Evolutionary conservation across 1,284 basidiomycete species (phyloP), one percentile per base, ranked within the genome.

Genomic region (Abortiporus biennis): DNA sequence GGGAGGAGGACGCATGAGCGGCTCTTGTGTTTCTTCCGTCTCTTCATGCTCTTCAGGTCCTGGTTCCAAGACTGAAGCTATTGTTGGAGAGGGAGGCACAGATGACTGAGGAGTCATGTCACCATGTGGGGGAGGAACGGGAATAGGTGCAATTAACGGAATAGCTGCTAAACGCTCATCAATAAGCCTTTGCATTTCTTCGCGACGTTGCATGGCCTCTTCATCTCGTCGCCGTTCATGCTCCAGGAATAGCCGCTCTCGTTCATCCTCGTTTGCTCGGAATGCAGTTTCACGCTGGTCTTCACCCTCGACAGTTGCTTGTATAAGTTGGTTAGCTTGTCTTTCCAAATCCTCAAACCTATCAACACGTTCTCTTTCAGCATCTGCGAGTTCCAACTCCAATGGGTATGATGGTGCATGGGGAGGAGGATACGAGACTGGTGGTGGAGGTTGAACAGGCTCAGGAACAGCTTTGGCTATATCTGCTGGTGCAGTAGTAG

Each of bases 251-350:
- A 79, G 57, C 4, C 65, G 71, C 16, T 83, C 69, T 13, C 85
- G 67, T 40, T 76, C 77, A 8, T 79, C 76, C 57, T 88, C 85
- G 48, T 75, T 72, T 1, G 65, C 64, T 12, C 73, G 70, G 63
- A 83, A 86, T 27, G 78, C 73, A 3, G 58, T 57, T 46, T 87
- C 83, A 9, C 83, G 72, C 38, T 63, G 65, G 30, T 74, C 68
- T 53, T 88, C 85, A 2, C 72, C 74, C 36, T 76, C 71, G 34
- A 72, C 66, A 0, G 77, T 70, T 1, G 68, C 66, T 9, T 68
- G 64, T 6, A 68, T 63, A 6, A 72, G 62, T 23, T 72, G 61
- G 1, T 65, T 59, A 11, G 85, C 49, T 23, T 68, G 69, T 15
- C 63, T 58, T 38, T 79, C 77, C 21, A 75, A 66, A 3, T 77